Evolutionary conservation across 2,329 filamentous ascomycete species (phyloP).

Genomic region (Chaetomiaceae sp.): DNA sequence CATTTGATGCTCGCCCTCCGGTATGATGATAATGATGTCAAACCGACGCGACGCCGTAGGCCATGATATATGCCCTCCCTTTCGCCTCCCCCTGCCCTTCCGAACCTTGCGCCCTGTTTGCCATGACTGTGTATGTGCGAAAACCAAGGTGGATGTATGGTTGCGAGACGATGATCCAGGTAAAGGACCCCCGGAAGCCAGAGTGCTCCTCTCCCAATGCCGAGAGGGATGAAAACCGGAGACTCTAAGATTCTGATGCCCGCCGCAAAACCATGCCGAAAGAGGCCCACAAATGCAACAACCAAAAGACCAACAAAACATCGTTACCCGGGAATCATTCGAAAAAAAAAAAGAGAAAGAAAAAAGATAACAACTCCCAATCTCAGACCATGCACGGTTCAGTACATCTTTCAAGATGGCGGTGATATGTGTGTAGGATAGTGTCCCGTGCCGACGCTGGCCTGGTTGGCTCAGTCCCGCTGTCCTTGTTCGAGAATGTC

Average conservation of each 20-base stretch:
- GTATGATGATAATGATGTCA: conserved; percentile 20
- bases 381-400: conserved; percentile 18
- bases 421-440: too few species aligned
- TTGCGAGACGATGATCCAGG: conserved; percentile 19
- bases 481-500: too few species aligned
- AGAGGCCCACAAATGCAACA: conserved; percentile 14
- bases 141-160: conserved; percentile 19
- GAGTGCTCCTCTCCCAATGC: conserved; percentile 14
- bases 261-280: conserved; percentile 5
- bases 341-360: conserved; percentile 12
- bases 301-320: conserved; percentile 15
- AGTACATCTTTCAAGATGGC: conserved; percentile 17
- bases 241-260: conserved; percentile 19
- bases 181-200: conserved; percentile 13
- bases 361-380: conserved; percentile 11
- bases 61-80: conserved; percentile 6
- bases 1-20: conserved; percentile 21
- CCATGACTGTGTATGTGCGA: conserved; percentile 21
- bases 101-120: conserved; percentile 22
- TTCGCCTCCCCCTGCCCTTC: conserved; percentile 1
- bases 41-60: conserved; percentile 20
- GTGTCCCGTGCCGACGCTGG: too few species aligned
- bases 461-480: too few species aligned
- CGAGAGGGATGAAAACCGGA: conserved; percentile 15
- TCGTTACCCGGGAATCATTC: conserved; percentile 20